Evolutionary conservation across 2,329 filamentous ascomycete species (phyloP).

Genomic region (Tolypocladium album): DNA sequence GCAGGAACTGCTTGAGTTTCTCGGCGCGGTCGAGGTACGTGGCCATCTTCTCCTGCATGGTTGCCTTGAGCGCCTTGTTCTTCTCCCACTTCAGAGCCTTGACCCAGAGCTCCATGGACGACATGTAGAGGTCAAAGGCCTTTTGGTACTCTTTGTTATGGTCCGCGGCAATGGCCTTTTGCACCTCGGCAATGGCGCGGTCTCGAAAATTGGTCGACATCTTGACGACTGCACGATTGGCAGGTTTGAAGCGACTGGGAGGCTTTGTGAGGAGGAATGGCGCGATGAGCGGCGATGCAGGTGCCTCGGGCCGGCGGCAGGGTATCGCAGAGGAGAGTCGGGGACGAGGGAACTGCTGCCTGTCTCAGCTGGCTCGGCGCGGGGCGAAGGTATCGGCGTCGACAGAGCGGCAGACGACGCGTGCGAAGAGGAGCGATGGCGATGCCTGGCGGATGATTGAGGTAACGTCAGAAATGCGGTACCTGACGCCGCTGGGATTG

Average conservation of each 20-base stretch:
- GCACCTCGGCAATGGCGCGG: constrained; percentile 91
- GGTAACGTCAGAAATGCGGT: constrained; percentile 2
- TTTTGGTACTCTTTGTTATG: constrained; percentile 94
- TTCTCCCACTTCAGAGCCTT: constrained; percentile 99
- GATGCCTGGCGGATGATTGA: not conserved
- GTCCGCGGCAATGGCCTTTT: constrained; percentile 94
- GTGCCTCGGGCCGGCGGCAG: not conserved
- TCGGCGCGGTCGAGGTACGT: constrained; percentile 99
- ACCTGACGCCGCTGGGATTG: constrained; percentile 14
- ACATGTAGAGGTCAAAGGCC: constrained; percentile 93
- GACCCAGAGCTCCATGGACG: constrained; percentile 95
- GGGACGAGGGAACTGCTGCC: not conserved
- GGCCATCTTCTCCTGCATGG: constrained; percentile 87
- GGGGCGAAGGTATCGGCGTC: not conserved
- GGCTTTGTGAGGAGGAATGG: not conserved
- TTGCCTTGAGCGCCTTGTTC: constrained; percentile 92
- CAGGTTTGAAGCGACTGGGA: not conserved
- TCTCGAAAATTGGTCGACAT: constrained; percentile 98
- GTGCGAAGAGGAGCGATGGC: not conserved
- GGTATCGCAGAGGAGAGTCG: not conserved
- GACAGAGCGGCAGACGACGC: not conserved
- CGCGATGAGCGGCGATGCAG: not conserved
- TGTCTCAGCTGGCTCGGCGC: not conserved
- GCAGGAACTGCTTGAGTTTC: constrained; percentile 89
- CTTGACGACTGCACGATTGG: constrained; percentile 1